Base-by-base conservation (phyloP, 2,329 filamentous ascomycete genomes). In the Paradendryphiella salina region DNA sequence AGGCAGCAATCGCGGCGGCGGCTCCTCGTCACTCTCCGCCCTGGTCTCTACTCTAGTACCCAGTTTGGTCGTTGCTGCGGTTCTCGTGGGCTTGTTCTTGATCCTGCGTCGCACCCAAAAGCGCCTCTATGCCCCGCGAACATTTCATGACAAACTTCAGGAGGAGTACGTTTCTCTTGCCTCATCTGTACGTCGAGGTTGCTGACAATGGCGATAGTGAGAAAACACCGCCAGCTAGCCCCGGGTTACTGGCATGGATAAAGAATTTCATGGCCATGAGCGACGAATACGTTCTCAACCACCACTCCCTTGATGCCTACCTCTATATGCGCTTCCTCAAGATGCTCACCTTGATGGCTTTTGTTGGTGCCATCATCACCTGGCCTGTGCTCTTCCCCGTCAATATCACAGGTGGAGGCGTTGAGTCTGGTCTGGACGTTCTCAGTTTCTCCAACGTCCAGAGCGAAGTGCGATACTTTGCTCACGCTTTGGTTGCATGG, bases 171-270 rank as follows among this genome's bases (percentile, higher is more conserved):
- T 26, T 11, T 15, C 31, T 37, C 5, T 10, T 2, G 9, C 1
- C 11, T n/a, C 2, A n/a, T 0, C 1, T 9, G n/a, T 4, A 0
- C 1, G 10, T 6, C 52, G 67, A 58, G 72, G 80, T 56, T 21
- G 20, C 31, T 52, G 13, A 52, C 15, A 3, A 17, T 13, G 0
- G 8, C 5, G 4, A 4, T 21, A 52, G 49, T 13, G 43, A 48
- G 26, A 52, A 75, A 55, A 81, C 75, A 35, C 80, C 80, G 15
- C 70, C 77, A 6, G 70, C 65, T 15, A 67, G 69, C n/a, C 50
- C 48, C 13, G 77, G 79, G 31, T 72, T 80, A 49, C 66, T 83
- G 35, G 79, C 79, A 57, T 84, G 82, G 81, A 75, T 83, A 40
- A 71, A 67, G 10, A 73, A 77, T 44, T 77, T 77, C 53, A 66